Conservation (phyloP, 129 eudicot species). For the sunflower (Helianthus annuus) region DNA sequence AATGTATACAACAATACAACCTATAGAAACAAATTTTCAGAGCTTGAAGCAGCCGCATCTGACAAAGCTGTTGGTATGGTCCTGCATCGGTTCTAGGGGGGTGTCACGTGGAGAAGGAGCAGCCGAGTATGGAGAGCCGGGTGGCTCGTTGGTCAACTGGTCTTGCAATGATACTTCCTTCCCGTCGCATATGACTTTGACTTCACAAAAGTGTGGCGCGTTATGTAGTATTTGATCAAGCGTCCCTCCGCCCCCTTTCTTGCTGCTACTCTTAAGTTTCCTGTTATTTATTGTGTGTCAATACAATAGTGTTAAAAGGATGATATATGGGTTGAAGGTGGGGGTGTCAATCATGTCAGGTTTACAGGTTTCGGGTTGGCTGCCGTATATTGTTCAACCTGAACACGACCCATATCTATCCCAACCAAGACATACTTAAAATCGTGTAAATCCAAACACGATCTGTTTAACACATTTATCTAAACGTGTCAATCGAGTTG, state of each 20-base stretch:
- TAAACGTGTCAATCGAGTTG: too few relatives aligned
- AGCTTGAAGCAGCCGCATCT: constrained; percentile 61
- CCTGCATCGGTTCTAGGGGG: constrained; percentile 15
- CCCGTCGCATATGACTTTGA: constrained; percentile 75
- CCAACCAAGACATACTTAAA: too few relatives aligned
- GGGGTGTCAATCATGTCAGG: too few relatives aligned
- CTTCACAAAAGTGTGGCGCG: constrained; percentile 65
- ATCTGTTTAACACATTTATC: too few relatives aligned
- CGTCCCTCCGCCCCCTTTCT: constrained; percentile 54
- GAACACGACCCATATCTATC: too few relatives aligned
- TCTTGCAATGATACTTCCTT: constrained; percentile 51
- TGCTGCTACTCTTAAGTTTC: constrained; percentile 50
- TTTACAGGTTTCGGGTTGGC: too few relatives aligned
- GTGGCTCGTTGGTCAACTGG: constrained; percentile 11
- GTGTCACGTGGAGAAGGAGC: constrained; percentile 26
- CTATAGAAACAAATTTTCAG: constrained; percentile 16
- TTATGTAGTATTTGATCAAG: constrained; percentile 55
- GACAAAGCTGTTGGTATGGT: constrained; percentile 18
- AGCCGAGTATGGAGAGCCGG: constrained; percentile 24
- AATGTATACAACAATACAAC: constrained; percentile 7
- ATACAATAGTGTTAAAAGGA: not conserved
- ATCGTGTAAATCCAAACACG: too few relatives aligned
- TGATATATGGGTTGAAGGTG: not conserved
- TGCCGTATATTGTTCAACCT: too few relatives aligned
- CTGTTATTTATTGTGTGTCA: constrained; percentile 24